A percentile compares a stretch with the other conserved stretches of the same genome.
Conservation (phyloP, 495 filamentous ascomycete species). For the Daldinia vernicosa region DNA sequence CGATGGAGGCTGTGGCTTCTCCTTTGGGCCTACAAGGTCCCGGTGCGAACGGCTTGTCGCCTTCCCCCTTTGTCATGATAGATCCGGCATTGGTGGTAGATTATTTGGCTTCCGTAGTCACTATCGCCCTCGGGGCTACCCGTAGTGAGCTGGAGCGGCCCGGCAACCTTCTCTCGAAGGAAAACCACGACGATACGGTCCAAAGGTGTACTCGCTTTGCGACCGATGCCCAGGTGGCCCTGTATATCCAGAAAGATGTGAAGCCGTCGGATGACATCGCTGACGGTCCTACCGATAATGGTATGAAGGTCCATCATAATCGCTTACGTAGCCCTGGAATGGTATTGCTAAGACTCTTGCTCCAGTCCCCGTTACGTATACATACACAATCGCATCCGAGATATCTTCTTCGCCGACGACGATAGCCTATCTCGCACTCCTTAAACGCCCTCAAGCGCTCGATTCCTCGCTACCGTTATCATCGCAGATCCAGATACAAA, state of each 20-base stretch:
- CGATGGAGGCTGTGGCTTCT: slow-evolving; percentile 59
- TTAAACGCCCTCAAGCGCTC: slow-evolving; percentile 88
- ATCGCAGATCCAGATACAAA: slow-evolving; percentile 89
- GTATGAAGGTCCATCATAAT: slow-evolving; percentile 26
- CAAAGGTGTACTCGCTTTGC: slow-evolving; percentile 90
- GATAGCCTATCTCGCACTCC: slow-evolving; percentile 82
- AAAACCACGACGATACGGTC: slow-evolving; percentile 76
- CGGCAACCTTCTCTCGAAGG: slow-evolving; percentile 82
- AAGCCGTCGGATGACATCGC: slow-evolving; percentile 52
- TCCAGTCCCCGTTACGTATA: slow-evolving; percentile 60
- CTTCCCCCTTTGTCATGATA: slow-evolving; percentile 56
- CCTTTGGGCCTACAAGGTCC: slow-evolving; percentile 52
- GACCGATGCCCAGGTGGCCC: slow-evolving; percentile 80
- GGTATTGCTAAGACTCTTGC: slow-evolving; percentile 19
- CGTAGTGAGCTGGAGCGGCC: slow-evolving; percentile 78
- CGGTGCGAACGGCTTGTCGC: slow-evolving; percentile 53
- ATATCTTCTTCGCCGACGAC: slow-evolving; percentile 81
- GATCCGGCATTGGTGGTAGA: slow-evolving; percentile 71
- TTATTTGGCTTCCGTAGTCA: slow-evolving; percentile 79
- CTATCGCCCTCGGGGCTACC: slow-evolving; percentile 85
- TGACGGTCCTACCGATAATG: slow-evolving; percentile 49
- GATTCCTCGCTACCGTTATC: slow-evolving; percentile 80
- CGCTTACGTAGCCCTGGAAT: neutral
- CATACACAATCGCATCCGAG: slow-evolving; percentile 82
- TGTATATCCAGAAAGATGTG: slow-evolving; percentile 91